Evolutionary conservation across 305 asterid species (phyloP), one percentile per base, ranked within the genome.

Genomic region (Andrographis paniculata): DNA sequence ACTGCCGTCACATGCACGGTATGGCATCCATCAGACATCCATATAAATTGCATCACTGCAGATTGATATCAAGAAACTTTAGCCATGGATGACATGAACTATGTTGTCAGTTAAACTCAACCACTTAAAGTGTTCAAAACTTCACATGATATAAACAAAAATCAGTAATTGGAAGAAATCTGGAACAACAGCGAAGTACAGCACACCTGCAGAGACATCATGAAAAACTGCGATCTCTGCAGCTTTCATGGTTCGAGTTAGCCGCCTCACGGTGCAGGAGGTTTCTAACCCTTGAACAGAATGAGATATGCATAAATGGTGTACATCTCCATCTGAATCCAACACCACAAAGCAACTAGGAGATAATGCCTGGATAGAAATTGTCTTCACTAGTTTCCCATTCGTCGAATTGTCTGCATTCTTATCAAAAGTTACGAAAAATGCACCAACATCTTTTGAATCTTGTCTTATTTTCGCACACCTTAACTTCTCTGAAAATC

Each of bases 21-120:
- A 65, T 84, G 74, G 24, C 64, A 68, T 52, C 91, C 88, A 80
- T 87, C 97, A n/a, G 92, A 78, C 37, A 73, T 66, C 95, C 97
- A 87, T 52, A 87, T 49, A 52, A 64, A 62, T 60, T 63, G 77
- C 21, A 84, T 53, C 66, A 67, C 97, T 87, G 83, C 69, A 70
- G 60, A 52, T 52, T 45, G 67, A 66, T 15, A 51, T 66, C 28
- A 58, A 20, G 14, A 45, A 16, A 10, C 23, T 54, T 62, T 43
- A 67, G 62, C 16, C 16, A 52, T 37, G 44, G 43, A 44, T 22
- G 46, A 14, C 17, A 40, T 50, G 42, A 53, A 50, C 24, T 18
- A 22, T 11, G 7, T 53, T n/a, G n/a, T 17, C 28, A 37, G 21
- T 17, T 19, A n/a, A 30, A 36, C 20, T 36, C 23, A 4, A 38